Base-by-base conservation (phyloP, 1,284 basidiomycete genomes). In the Sporisorium sorghi region DNA sequence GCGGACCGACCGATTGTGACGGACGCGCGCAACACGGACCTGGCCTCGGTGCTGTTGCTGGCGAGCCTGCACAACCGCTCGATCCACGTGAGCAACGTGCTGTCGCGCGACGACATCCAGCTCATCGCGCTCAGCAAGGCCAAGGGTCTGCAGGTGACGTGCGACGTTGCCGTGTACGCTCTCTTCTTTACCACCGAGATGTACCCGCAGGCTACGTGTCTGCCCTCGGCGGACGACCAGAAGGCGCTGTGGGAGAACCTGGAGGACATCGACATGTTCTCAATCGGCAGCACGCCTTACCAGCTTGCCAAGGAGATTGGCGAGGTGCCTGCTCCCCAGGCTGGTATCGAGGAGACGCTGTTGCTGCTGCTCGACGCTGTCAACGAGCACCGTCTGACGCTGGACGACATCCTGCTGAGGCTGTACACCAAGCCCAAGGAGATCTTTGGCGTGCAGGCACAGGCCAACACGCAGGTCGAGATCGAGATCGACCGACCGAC, bases 61-160 rank as follows among this genome's bases (percentile, higher is more conserved):
- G 95, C 96, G 15, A 96, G 93, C 81, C 89, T 99, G 55, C 91
- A 99, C 85, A 91, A 88, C 83, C 91, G 95, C 70, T 91, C 89
- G 79, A 90, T 99, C 32, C 96, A 99, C 85, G 90, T 99, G 71
- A 94, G 93, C n/a, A 92, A 96, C 79, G 93, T 99, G 37, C 90
- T 91, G 74, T 91, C 88, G 69, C 88, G 90, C 78, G 94, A 95
- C 68, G 97, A 99, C 84, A 88, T 99, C 58, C 87, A 92, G 40
- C 87, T 99, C 64, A 98, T 99, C 83, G 91, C 92, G 7, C 88
- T 99, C 53, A 94, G 93, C 88, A 99, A 99, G 87, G 91, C 91
- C 58, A 97, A 96, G 87, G 88, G 92, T 28, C 89, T 99, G 77
- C 91, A 93, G 82, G 96, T 98, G 63, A 98, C 95, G 2, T 98